Evolutionary conservation across 495 filamentous ascomycete species (phyloP).

Genomic region (Aspergillus nidulans): DNA sequence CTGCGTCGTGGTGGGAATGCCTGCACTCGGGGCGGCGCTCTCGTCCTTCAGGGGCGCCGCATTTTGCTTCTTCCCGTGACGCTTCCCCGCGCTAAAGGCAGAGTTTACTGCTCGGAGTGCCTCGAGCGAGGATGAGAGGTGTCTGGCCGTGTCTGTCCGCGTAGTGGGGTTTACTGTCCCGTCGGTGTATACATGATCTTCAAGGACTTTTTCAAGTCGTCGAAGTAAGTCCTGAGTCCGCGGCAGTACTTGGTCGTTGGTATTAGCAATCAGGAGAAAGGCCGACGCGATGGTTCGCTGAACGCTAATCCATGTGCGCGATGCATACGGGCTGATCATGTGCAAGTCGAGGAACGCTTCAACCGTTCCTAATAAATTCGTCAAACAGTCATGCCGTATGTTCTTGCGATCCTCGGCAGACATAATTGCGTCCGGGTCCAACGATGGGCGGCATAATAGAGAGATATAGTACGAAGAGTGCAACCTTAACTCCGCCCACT

Average conservation of each 20-base stretch:
- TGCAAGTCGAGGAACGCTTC: constrained; percentile 46
- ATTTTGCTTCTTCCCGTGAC: not conserved
- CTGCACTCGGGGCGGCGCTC: not conserved
- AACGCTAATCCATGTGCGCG: constrained; percentile 46
- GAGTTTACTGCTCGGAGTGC: constrained; percentile 38
- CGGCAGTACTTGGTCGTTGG: constrained; percentile 28
- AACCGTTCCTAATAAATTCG: constrained; percentile 38
- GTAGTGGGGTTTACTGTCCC: constrained; percentile 25
- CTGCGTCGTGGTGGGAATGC: constrained; percentile 15
- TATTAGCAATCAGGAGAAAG: constrained; percentile 41
- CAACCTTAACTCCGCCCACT: constrained; percentile 52
- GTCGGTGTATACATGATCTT: constrained; percentile 40
- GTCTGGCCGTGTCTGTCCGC: constrained; percentile 38
- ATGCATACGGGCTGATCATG: constrained; percentile 34
- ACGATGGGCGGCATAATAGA: constrained; percentile 52
- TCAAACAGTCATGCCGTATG: constrained; percentile 44
- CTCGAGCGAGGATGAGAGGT: constrained; percentile 37
- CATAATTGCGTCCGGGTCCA: constrained; percentile 42
- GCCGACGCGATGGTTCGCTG: constrained; percentile 46
- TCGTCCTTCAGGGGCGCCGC: not conserved
- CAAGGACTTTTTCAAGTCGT: constrained; percentile 36
- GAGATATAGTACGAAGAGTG: constrained; percentile 57
- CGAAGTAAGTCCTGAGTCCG: constrained; percentile 38
- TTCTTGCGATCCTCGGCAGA: constrained; percentile 28
- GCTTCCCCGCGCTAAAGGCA: constrained; percentile 27